Conservation (phyloP, 192 early-diverging fungal species). For the Coemansia umbellata region DNA sequence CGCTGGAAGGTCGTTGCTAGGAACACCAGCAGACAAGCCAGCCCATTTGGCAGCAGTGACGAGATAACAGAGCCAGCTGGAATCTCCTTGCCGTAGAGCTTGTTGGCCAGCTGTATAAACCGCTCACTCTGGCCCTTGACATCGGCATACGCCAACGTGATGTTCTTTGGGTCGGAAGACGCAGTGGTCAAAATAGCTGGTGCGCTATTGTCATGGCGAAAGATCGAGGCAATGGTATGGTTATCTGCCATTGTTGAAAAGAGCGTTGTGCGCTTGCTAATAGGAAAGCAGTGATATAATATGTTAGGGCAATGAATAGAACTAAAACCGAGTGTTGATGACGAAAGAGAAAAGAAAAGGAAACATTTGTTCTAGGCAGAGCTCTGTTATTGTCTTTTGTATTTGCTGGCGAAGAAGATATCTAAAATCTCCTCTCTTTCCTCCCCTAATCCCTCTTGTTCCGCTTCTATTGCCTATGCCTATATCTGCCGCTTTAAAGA, state of each 20-base stretch:
- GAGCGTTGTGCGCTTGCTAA: too few relatives aligned
- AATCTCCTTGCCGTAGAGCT: slow-evolving; percentile 25
- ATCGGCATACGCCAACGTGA: slow-evolving; percentile 43
- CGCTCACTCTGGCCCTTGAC: slow-evolving; percentile 37
- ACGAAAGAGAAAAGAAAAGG: background rate
- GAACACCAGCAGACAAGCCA: slow-evolving; percentile 65
- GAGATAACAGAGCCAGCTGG: slow-evolving; percentile 50
- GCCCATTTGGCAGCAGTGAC: slow-evolving; percentile 62
- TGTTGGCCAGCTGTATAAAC: slow-evolving; percentile 25
- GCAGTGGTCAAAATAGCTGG: slow-evolving; percentile 45
- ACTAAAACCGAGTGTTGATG: background rate
- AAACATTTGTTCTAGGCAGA: too few relatives aligned
- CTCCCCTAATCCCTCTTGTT: too few relatives aligned
- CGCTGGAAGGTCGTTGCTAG: slow-evolving; percentile 60
- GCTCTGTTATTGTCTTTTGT: too few relatives aligned
- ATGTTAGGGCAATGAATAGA: background rate
- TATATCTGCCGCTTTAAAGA: too few relatives aligned
- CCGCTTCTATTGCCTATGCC: too few relatives aligned
- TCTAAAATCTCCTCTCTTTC: too few relatives aligned
- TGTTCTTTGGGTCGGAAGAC: slow-evolving; percentile 26
- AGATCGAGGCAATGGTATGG: slow-evolving; percentile 40
- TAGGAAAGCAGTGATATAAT: background rate
- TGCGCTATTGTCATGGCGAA: slow-evolving; percentile 12
- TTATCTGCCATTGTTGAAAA: slow-evolving; percentile 3
- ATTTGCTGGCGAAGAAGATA: too few relatives aligned